phyloP scores from a whole-genome alignment of 2,329 filamentous ascomycete species.

The Pseudogymnoascus sp. region DNA sequence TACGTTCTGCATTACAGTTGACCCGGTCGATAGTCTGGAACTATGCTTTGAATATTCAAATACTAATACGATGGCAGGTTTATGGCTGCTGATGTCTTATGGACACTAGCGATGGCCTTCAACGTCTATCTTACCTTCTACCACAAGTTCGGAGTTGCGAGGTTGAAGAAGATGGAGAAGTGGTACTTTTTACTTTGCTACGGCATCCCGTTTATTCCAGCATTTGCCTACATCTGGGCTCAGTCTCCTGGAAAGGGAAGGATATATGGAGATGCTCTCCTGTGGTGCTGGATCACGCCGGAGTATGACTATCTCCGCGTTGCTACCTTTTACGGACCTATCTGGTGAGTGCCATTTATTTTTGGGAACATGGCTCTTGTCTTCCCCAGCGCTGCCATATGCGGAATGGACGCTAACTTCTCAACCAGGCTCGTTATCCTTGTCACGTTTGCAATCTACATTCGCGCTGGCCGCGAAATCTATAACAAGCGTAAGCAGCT shows the following conservation, averaged over 20 bases:
- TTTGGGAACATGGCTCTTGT: not conserved
- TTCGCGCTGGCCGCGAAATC: constrained; percentile 57
- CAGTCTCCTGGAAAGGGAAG: constrained; percentile 42
- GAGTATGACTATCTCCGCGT: constrained; percentile 67
- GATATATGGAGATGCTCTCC: constrained; percentile 65
- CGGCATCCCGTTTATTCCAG: constrained; percentile 62
- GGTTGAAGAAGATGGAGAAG: constrained; percentile 59
- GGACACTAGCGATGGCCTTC: constrained; percentile 73
- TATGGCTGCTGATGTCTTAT: constrained; percentile 66
- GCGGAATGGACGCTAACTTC: constrained; percentile 16
- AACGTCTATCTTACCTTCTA: constrained; percentile 82
- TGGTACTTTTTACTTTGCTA: constrained; percentile 65
- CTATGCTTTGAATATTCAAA: not conserved
- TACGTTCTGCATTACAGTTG: constrained; percentile 34
- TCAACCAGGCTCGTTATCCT: constrained; percentile 48
- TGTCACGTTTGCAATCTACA: constrained; percentile 57
- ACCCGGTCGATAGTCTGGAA: not conserved
- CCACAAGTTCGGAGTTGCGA: constrained; percentile 57
- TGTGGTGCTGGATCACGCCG: constrained; percentile 73
- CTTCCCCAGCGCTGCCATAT: not conserved
- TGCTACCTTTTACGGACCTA: constrained; percentile 63
- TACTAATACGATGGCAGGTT: constrained; percentile 46
- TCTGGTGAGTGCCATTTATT: constrained; percentile 45
- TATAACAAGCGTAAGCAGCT: constrained; percentile 59
- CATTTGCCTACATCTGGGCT: constrained; percentile 60